Percentiles rank a stretch among this genome's conserved stretches.
Conservation (phyloP, 805 yeast species). For the Brettanomyces nanus region DNA sequence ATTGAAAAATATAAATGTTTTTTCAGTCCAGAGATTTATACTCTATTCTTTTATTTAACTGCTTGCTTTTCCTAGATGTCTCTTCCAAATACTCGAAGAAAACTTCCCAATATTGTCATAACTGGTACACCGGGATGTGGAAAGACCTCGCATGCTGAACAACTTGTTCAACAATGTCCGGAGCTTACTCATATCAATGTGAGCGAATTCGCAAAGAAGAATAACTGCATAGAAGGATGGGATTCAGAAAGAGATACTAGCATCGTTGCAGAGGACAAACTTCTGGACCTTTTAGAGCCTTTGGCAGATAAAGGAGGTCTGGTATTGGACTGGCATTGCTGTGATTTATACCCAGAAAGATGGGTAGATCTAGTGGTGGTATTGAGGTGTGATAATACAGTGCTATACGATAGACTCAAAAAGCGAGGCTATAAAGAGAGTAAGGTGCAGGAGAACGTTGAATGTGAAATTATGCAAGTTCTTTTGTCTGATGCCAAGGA, state of each 20-base stretch:
- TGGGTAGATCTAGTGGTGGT: constrained; percentile 90
- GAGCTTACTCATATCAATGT: constrained; percentile 53
- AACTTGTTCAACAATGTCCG: constrained; percentile 42
- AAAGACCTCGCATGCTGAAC: constrained; percentile 61
- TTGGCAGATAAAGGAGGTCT: constrained; percentile 77
- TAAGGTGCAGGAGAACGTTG: constrained; percentile 85
- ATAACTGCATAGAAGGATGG: constrained; percentile 71
- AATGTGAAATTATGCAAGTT: constrained; percentile 95
- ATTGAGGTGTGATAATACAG: constrained; percentile 64
- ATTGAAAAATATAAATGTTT: not conserved
- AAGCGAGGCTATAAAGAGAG: constrained; percentile 71
- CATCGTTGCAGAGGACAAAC: constrained; percentile 87
- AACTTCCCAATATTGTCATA: constrained; percentile 66
- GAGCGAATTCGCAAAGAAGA: constrained; percentile 73
- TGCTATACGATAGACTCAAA: constrained; percentile 65
- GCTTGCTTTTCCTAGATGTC: too few species aligned
- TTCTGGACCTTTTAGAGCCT: constrained; percentile 74
- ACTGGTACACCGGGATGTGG: constrained; percentile 97
- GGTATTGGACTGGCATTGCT: constrained; percentile 96
- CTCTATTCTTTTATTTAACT: not conserved
- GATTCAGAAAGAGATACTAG: constrained; percentile 80
- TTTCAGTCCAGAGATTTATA: not conserved
- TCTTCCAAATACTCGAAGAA: constrained; percentile 17
- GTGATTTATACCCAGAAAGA: constrained; percentile 91
- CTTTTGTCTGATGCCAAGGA: constrained; percentile 81